phyloP scores from a whole-genome alignment of 75 land plant species.

The Adiantum capillusveneris region DNA sequence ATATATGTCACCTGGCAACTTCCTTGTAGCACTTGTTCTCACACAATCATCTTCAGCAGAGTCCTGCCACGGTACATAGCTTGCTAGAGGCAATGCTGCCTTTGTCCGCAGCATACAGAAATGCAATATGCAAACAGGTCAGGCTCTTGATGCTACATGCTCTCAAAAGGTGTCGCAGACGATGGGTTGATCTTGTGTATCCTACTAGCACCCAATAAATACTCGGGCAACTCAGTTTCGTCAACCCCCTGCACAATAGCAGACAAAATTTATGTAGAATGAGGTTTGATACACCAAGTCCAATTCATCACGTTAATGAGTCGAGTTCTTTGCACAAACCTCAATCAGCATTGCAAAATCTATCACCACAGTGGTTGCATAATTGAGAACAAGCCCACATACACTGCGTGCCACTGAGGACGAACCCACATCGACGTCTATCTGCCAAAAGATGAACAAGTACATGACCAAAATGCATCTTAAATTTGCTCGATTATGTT shows the following conservation, averaged over 20 bases:
- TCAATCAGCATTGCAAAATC: slow-evolving; percentile 37
- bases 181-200: slow-evolving; percentile 57
- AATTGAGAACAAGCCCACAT: slow-evolving; percentile 28
- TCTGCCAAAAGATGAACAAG: slow-evolving; percentile 21
- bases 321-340: slow-evolving; percentile 10
- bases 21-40: too few relatives aligned
- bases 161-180: slow-evolving; percentile 38
- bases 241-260: slow-evolving; percentile 43
- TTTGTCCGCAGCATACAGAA: too few relatives aligned
- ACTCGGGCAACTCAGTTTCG: slow-evolving; percentile 64
- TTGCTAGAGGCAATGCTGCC: too few relatives aligned
- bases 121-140: too few relatives aligned
- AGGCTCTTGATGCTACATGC: slow-evolving; percentile 1
- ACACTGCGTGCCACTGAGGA: slow-evolving; percentile 37
- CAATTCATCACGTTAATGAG: too few relatives aligned
- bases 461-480: neutral
- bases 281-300: too few relatives aligned
- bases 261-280: too few relatives aligned
- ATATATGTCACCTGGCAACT: too few relatives aligned
- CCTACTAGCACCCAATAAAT: slow-evolving; percentile 58
- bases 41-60: too few relatives aligned
- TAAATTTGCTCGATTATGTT: neutral
- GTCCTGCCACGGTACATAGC: too few relatives aligned
- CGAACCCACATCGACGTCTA: slow-evolving; percentile 36
- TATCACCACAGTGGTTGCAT: slow-evolving; percentile 29